Conservation (phyloP, 441 rosid genomes). For the Pelargonium myrrhifolium region DNA sequence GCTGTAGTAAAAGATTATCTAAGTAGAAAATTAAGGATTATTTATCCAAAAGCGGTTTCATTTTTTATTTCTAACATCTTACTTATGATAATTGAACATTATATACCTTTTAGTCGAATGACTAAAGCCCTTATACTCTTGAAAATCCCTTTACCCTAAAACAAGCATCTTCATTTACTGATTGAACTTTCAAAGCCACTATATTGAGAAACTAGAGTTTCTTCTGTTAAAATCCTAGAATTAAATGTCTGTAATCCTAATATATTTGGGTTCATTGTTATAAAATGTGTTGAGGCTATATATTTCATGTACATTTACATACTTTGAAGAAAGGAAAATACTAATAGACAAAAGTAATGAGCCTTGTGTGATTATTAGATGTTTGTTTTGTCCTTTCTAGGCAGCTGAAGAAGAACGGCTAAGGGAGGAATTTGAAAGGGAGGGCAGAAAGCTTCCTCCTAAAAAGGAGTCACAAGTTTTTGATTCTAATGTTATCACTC, state of each 20-base stretch:
- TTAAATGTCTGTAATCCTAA: neutral
- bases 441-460: constrained; percentile 78
- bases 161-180: neutral
- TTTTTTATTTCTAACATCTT: neutral
- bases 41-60: neutral
- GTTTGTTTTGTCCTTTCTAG: constrained; percentile 29
- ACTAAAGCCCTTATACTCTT: too few relatives aligned
- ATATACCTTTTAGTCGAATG: too few relatives aligned
- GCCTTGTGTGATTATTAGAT: constrained; percentile 5
- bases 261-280: neutral
- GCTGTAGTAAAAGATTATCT: neutral
- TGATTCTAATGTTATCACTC: constrained; percentile 88
- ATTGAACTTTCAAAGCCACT: neutral
- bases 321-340: neutral
- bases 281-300: neutral
- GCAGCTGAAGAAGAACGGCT: constrained; percentile 78
- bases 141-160: too few relatives aligned
- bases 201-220: neutral
- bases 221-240: neutral
- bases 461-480: constrained; percentile 52
- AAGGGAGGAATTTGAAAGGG: constrained; percentile 69
- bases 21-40: neutral
- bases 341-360: neutral
- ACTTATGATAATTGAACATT: neutral
- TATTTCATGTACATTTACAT: neutral